Evolutionary conservation across 495 filamentous ascomycete species (phyloP).

Genomic region (Penicillium cataractarum): DNA sequence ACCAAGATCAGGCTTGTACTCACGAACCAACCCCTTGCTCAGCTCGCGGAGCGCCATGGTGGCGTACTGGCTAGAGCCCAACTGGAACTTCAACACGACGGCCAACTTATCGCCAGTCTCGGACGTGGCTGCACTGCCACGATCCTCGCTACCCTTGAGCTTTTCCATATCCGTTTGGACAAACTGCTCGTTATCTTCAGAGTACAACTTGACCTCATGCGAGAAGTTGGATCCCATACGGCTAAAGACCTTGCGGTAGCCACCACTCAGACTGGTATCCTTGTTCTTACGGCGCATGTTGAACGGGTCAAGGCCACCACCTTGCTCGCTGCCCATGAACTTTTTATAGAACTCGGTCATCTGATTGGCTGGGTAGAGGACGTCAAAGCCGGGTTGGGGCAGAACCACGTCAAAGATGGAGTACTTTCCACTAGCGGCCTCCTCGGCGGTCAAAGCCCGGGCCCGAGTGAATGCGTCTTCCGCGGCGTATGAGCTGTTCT

Average conservation of each 20-base stretch:
- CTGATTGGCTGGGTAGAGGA: slow-evolving; percentile 82
- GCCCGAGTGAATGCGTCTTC: slow-evolving; percentile 72
- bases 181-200: slow-evolving; percentile 74
- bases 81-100: slow-evolving; percentile 81
- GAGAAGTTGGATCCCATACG: slow-evolving; percentile 58
- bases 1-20: slow-evolving; percentile 68
- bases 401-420: slow-evolving; percentile 90
- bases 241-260: slow-evolving; percentile 84
- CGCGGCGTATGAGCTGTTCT: slow-evolving; percentile 56
- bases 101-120: slow-evolving; percentile 63
- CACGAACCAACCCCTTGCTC: slow-evolving; percentile 66
- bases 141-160: slow-evolving; percentile 28
- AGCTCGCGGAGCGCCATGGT: slow-evolving; percentile 93
- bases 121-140: slow-evolving; percentile 10
- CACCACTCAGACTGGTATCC: slow-evolving; percentile 86
- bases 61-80: slow-evolving; percentile 87
- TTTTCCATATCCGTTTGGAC: slow-evolving; percentile 81
- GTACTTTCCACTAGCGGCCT: slow-evolving; percentile 78
- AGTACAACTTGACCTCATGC: slow-evolving; percentile 71
- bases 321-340: slow-evolving; percentile 80
- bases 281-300: slow-evolving; percentile 85
- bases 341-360: slow-evolving; percentile 76
- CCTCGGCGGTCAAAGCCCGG: slow-evolving; percentile 72
- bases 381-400: slow-evolving; percentile 88
- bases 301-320: slow-evolving; percentile 77